Evolutionary conservation across 2,329 filamentous ascomycete species (phyloP).

Genomic region (Tolypocladium tropicale): DNA sequence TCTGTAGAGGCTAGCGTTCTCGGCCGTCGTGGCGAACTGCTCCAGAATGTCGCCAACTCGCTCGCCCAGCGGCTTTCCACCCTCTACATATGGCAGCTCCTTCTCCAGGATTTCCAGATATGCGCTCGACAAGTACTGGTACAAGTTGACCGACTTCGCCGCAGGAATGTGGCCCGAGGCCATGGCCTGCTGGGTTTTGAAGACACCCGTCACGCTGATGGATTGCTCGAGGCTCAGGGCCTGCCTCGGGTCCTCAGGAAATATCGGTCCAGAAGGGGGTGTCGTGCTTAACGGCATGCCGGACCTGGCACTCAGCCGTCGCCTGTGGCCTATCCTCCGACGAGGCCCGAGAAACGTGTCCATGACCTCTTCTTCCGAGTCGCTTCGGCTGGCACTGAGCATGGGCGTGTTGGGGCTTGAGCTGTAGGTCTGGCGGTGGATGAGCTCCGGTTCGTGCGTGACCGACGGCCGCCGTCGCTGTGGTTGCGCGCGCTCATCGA

Average conservation of each 20-base stretch:
- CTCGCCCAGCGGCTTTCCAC: slow-evolving; percentile 28
- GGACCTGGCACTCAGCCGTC: slow-evolving; percentile 33
- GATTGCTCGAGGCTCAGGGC: slow-evolving; percentile 46
- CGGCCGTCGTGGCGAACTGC: slow-evolving; percentile 46
- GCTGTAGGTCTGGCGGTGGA: slow-evolving; percentile 31
- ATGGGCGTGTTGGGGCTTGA: slow-evolving; percentile 39
- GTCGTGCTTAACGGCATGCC: slow-evolving; percentile 40
- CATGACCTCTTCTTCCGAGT: slow-evolving; percentile 55
- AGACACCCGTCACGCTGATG: slow-evolving; percentile 45
- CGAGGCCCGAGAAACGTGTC: slow-evolving; percentile 47
- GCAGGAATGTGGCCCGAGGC: slow-evolving; percentile 48
- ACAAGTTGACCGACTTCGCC: slow-evolving; percentile 37
- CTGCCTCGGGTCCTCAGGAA: slow-evolving; percentile 23
- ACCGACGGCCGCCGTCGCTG: slow-evolving; percentile 30
- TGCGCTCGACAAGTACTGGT: slow-evolving; percentile 43
- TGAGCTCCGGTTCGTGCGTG: slow-evolving; percentile 20
- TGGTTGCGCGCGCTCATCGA: slow-evolving; percentile 45
- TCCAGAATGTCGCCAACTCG: slow-evolving; percentile 43
- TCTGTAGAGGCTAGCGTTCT: slow-evolving; percentile 44
- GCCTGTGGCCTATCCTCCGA: slow-evolving; percentile 27
- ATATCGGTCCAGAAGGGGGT: slow-evolving; percentile 31
- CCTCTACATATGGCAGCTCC: slow-evolving; percentile 32
- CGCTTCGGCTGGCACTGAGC: slow-evolving; percentile 48
- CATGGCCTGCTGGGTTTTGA: slow-evolving; percentile 52
- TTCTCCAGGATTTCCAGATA: slow-evolving; percentile 45